A percentile compares a stretch with the other conserved stretches of the same genome.
Conservation (phyloP, 148 eudicot genomes). For the Arbutus unedo region DNA sequence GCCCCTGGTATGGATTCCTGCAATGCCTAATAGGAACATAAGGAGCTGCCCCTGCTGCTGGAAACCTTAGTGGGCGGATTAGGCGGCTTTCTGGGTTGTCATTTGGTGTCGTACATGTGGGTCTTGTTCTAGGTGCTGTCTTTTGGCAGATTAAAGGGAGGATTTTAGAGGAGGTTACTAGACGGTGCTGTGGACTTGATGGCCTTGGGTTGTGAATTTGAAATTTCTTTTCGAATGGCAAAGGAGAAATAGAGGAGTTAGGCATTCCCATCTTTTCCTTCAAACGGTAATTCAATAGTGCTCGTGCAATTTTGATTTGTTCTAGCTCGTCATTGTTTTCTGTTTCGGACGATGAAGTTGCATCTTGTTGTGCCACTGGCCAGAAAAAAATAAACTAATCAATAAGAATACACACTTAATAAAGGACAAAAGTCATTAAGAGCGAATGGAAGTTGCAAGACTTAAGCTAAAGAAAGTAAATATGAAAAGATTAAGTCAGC, state of each 20-base stretch:
- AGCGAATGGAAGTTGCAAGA: background rate
- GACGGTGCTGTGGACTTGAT: constrained; percentile 60
- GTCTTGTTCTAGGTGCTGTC: constrained; percentile 42
- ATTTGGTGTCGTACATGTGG: constrained; percentile 24
- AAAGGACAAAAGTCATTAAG: background rate
- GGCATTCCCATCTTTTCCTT: constrained; percentile 50
- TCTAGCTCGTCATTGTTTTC: constrained; percentile 77
- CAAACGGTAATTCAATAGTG: constrained; percentile 55
- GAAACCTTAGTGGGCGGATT: constrained; percentile 35
- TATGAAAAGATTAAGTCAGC: background rate
- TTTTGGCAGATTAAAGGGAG: constrained; percentile 60
- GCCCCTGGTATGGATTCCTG: constrained; percentile 43
- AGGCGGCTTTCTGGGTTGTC: constrained; percentile 38
- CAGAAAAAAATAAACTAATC: constrained; percentile 9
- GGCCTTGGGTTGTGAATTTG: constrained; percentile 48
- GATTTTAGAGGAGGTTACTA: constrained; percentile 56
- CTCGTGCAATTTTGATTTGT: constrained; percentile 73
- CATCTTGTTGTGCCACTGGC: constrained; percentile 68
- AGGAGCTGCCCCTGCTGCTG: constrained; percentile 51
- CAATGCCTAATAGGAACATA: constrained; percentile 59
- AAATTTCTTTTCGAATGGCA: constrained; percentile 53
- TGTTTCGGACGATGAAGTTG: constrained; percentile 52
- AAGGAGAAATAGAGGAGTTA: constrained; percentile 27
- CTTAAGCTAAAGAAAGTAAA: background rate
- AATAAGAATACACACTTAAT: background rate